Base-by-base conservation (phyloP, 805 yeast genomes). In the Yamadazyma akitaensis region DNA sequence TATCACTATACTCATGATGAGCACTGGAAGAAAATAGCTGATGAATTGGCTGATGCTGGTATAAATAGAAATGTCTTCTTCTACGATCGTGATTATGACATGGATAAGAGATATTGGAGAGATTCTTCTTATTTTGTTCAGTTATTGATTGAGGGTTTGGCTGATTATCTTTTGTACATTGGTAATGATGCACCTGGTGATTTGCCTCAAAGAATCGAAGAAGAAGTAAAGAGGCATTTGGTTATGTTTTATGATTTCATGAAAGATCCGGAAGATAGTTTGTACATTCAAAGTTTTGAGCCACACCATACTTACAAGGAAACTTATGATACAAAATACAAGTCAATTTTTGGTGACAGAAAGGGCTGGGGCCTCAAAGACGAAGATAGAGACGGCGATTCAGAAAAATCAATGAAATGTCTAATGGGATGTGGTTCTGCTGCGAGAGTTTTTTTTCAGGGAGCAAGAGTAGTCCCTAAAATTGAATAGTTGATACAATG, bases 371-470 rank as follows among this genome's bases (percentile, higher is more conserved):
- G 72, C 11, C 72, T 81, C 18, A 74, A 75, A 52, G 65, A 61
- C 14, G 81, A 76, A 41, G 87, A 82, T 60, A 73, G 80, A 51
- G 73, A 68, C 48, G 65, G 60, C 9, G 79, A 76, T 18, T 60
- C 62, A 25, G 72, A 74, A 18, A 73, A 67, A 41, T 18, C 46
- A 14, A 14, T 43, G 41, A 77, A 81, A 59, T 74, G 80, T 40
- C 67, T 84, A 55, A 82, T 84, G 67, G 84, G 83, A 3, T 68
- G 72, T 40, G 88, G 80, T 13, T 69, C 86, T 13, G 89, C 88
- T 9, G 88, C 88, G 3, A 73, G 88, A 56, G 73, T 79, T 3
- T 83, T 82, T 64, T 79, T 82, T 64, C 87, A 83, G 62, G 82
- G 82, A 34, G 88, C 84, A 6, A 68, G 88, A 54, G 65, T 81